Conservation (phyloP, 805 yeast genomes). For the Zygosaccharomyces kombuchaensis region DNA sequence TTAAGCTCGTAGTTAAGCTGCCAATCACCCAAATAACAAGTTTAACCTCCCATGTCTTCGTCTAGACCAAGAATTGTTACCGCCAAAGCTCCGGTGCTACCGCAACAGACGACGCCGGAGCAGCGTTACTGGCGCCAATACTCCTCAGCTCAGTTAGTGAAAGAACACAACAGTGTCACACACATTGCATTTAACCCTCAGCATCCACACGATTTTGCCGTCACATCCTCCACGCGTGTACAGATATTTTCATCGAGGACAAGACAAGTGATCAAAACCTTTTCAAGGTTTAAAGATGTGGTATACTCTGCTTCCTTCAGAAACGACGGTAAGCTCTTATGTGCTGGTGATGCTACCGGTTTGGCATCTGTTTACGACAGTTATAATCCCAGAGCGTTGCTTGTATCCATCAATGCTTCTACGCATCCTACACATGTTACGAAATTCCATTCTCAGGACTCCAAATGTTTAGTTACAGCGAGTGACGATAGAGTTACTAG, state of each 20-base stretch:
- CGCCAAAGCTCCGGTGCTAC: slow-evolving; percentile 68
- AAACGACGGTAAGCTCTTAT: slow-evolving; percentile 83
- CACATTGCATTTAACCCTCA: slow-evolving; percentile 85
- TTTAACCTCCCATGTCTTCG: slow-evolving; percentile 57
- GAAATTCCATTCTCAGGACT: slow-evolving; percentile 76
- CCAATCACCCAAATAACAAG: background rate
- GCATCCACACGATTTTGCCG: slow-evolving; percentile 87
- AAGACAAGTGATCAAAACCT: slow-evolving; percentile 82
- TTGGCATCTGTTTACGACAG: slow-evolving; percentile 88
- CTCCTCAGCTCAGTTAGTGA: slow-evolving; percentile 78
- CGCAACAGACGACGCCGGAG: slow-evolving; percentile 80
- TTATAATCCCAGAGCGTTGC: slow-evolving; percentile 66
- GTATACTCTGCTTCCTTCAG: slow-evolving; percentile 91
- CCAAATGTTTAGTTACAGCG: slow-evolving; percentile 63
- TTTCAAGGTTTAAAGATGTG: slow-evolving; percentile 82
- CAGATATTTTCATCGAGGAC: slow-evolving; percentile 94
- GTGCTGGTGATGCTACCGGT: slow-evolving; percentile 95
- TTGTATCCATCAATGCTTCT: slow-evolving; percentile 79
- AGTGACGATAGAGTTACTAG: slow-evolving; percentile 87
- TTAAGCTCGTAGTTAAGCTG: background rate
- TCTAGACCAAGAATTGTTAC: slow-evolving; percentile 59
- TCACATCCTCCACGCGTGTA: slow-evolving; percentile 84
- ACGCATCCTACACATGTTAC: slow-evolving; percentile 90
- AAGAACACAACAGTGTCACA: slow-evolving; percentile 88
- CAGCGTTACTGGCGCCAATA: slow-evolving; percentile 92